Percentiles rank a stretch among this genome's conserved stretches.
Conservation (phyloP, 179 eudicot genomes). For the Silene coronaria region DNA sequence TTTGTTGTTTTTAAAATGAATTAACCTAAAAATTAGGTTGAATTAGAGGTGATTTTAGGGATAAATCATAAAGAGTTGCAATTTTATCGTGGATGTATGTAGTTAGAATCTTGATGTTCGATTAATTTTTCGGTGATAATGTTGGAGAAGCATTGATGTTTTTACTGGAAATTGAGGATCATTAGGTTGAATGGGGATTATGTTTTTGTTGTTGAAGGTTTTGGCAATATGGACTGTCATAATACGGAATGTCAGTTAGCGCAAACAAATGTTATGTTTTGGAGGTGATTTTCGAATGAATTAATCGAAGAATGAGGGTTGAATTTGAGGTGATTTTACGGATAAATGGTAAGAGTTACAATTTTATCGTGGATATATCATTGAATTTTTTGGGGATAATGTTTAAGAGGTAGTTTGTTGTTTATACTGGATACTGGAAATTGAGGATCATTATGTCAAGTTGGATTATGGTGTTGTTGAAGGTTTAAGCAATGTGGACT, state of each 20-base stretch:
- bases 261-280: conserved; percentile 31
- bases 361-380: no score
- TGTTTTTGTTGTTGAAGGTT: conserved; percentile 24
- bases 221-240: conserved; percentile 24
- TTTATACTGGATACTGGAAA: no score
- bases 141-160: no score
- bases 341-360: no score
- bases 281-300: conserved; percentile 30
- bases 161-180: not conserved
- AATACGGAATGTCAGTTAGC: conserved; percentile 14
- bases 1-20: not conserved
- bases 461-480: conserved; percentile 6
- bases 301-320: no score
- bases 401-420: no score
- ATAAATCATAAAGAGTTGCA: no score
- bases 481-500: conserved; percentile 32
- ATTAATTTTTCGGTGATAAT: no score
- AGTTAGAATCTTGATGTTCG: no score
- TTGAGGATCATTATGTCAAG: not conserved
- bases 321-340: not conserved
- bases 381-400: no score
- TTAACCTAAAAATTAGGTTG: not conserved
- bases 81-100: no score
- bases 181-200: not conserved
- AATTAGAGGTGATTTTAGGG: not conserved